Evolutionary conservation across 345 rosid genomes (phyloP).

Genomic region (Streptanthus diversifolius): DNA sequence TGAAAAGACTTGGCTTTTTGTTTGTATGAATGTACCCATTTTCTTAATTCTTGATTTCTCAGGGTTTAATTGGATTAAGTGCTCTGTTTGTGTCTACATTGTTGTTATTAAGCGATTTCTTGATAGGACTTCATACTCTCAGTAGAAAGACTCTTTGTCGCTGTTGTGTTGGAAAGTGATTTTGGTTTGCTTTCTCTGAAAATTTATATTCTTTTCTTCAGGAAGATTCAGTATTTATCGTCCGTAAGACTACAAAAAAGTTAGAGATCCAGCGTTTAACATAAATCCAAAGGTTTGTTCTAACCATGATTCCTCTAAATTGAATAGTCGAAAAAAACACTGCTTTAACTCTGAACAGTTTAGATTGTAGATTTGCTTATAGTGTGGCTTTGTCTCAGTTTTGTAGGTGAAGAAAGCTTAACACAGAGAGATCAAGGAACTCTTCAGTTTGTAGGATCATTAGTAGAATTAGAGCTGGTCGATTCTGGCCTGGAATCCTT

Average conservation of each 20-base stretch:
- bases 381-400: slow-evolving; percentile 7
- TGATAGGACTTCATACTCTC: background rate
- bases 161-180: background rate
- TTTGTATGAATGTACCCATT: background rate
- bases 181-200: slow-evolving; percentile 18
- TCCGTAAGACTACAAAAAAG: background rate
- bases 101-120: background rate
- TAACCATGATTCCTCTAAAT: background rate
- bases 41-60: slow-evolving; percentile 1
- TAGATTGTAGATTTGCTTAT: background rate
- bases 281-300: slow-evolving; percentile 10
- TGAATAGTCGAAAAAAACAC: background rate
- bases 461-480: slow-evolving; percentile 22
- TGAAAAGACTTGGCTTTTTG: background rate
- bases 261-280: slow-evolving; percentile 12
- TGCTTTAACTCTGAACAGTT: background rate
- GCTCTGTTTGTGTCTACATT: background rate
- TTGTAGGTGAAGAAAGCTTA: slow-evolving; percentile 24
- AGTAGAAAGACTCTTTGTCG: background rate
- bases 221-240: background rate
- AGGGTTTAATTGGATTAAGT: background rate
- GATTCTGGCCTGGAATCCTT: slow-evolving; percentile 73
- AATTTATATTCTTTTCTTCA: background rate
- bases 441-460: background rate
- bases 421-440: background rate